Base-by-base conservation (phyloP, 164 flowering plant genomes). In the Kalanchoe fedtschenkoi region DNA sequence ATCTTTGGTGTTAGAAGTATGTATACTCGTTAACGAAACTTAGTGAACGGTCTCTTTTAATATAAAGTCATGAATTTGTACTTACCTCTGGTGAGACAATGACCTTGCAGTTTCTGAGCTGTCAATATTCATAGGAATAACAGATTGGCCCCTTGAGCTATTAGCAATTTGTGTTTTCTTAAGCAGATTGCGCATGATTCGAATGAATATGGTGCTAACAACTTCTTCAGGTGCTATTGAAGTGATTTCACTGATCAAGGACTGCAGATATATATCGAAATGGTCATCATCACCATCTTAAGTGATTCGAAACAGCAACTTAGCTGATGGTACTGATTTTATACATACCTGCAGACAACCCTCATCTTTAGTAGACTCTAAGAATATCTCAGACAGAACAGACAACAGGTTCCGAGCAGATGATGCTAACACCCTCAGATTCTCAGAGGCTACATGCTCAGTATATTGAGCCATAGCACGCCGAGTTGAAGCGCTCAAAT, bases 341-440 rank as follows among this genome's bases (percentile, higher is more conserved):
- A 26, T 24, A 61, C 44, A 24, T 78, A 95, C 99, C 99, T 81
- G 96, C 77, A 95, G 75, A 73, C 68, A 74, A 71, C 96, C 96
- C 63, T 86, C 88, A 72, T 87, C 96, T 44, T 75, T 80, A 62
- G 76, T 58, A 56, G 91, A 78, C 47, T 83, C 70, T 62, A 77
- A 47, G 65, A 89, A 83, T 58, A 81, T 70, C 39, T 63, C 70
- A 15, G 84, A 77, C 60, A 95, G 64, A 51, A 77, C 75, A 28
- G 76, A 61, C 62, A 91, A 69, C 7, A 95, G 64, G 19, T 77
- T 78, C 41, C 69, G 81, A 35, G 91, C 83, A 64, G 78, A 86
- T 43, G 82, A 75, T 64, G 61, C 82, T 62, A 95, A 69, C 15
- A 68, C 76, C 32, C 41, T 69, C 76, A 95, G 70, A 76, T 95